Evolutionary conservation across 257 asterid species (phyloP).

Genomic region (Solanum pinnatisectum): DNA sequence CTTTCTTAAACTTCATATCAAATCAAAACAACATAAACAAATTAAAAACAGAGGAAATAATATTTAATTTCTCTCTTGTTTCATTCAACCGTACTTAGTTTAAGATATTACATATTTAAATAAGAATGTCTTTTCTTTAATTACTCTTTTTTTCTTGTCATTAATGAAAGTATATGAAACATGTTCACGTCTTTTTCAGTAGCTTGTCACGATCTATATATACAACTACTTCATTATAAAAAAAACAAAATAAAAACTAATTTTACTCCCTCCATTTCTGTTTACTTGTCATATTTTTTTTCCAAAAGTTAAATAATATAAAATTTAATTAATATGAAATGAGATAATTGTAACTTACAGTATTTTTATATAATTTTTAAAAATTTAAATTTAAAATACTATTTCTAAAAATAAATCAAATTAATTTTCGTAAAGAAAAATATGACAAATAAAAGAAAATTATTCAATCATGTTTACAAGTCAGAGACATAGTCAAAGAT

Average conservation of each 20-base stretch:
- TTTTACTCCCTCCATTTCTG: too few species aligned
- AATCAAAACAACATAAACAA: background rate
- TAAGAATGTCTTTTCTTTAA: background rate
- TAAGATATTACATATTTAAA: background rate
- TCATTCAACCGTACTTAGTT: too few species aligned
- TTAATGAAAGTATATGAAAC: background rate
- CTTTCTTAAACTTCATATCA: background rate
- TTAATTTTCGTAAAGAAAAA: background rate
- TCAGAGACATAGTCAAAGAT: background rate
- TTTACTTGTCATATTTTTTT: too few species aligned
- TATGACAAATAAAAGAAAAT: background rate
- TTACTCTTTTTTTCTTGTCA: background rate
- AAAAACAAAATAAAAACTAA: too few species aligned
- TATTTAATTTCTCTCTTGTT: too few species aligned
- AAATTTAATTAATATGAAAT: background rate
- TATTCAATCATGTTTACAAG: background rate
- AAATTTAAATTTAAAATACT: background rate
- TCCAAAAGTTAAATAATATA: too few species aligned
- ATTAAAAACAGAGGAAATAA: too few species aligned
- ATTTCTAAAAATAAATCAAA: background rate
- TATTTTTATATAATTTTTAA: background rate
- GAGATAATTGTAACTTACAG: accelerated
- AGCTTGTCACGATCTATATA: background rate
- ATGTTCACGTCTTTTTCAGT: background rate
- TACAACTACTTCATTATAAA: background rate